Conservation (phyloP, 129 eudicot species). For the Flaveria brownii region DNA sequence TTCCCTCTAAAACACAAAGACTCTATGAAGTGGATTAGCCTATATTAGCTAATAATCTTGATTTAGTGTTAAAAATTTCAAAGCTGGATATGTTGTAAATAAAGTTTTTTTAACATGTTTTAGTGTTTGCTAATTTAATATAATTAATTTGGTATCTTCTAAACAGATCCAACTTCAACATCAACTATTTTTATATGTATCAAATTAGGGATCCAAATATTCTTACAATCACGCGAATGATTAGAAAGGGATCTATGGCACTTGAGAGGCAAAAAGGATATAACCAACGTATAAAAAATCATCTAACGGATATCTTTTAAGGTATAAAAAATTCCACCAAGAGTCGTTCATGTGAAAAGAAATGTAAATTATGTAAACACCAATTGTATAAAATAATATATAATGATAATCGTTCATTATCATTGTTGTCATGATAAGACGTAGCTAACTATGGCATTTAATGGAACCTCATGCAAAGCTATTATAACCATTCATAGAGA, state of each 20-base stretch:
- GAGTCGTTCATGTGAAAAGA: slow-evolving; percentile 14
- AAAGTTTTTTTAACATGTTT: neutral
- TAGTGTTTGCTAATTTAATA: neutral
- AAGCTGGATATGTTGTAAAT: neutral
- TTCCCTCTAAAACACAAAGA: too few species aligned
- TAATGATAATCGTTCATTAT: neutral
- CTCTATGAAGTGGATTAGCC: too few species aligned
- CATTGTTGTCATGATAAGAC: neutral
- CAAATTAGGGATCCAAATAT: slow-evolving; percentile 22
- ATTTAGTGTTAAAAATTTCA: neutral
- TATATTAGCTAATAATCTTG: neutral
- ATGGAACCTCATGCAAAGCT: neutral
- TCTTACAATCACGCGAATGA: slow-evolving; percentile 13
- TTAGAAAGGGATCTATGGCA: slow-evolving; percentile 15
- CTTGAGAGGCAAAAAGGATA: slow-evolving; percentile 23
- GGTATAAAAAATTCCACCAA: slow-evolving; percentile 17
- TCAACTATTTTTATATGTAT: neutral
- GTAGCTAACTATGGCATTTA: neutral
- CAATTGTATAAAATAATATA: neutral
- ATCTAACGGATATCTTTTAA: slow-evolving; percentile 7
- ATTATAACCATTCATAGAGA: neutral
- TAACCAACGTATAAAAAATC: slow-evolving; percentile 10
- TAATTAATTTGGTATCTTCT: slow-evolving; percentile 6
- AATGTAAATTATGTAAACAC: neutral
- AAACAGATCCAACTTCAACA: slow-evolving; percentile 21